phyloP scores from a whole-genome alignment of 495 filamentous ascomycete genomes.

The Lasiosphaeria ovina region DNA sequence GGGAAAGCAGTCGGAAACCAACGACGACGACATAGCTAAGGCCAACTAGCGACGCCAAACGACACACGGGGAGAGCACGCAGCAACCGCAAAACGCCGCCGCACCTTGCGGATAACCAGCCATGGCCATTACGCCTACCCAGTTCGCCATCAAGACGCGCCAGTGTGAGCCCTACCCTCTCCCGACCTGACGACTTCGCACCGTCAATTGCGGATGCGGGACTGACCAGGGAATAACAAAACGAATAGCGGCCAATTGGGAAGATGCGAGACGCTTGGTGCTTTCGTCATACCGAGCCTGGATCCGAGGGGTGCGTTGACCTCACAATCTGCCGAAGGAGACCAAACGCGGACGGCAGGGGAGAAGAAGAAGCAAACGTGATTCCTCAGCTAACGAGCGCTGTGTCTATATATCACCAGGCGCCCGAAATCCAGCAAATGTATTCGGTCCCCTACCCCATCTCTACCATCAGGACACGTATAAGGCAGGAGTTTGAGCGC shows the following conservation, averaged over 20 bases:
- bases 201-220: conserved; percentile 2
- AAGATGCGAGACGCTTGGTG: conserved; percentile 78
- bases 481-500: conserved; percentile 96
- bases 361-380: background rate
- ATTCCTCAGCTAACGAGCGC: conserved; percentile 9
- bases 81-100: background rate
- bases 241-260: conserved; percentile 74
- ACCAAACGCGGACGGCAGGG: background rate
- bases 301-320: conserved; percentile 78
- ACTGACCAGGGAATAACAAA: conserved; percentile 15
- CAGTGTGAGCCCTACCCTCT: conserved; percentile 63
- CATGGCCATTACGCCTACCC: conserved; percentile 81
- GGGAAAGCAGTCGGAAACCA: conserved; percentile 10
- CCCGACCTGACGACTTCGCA: background rate
- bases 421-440: conserved; percentile 93
- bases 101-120: conserved; percentile 18
- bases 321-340: background rate
- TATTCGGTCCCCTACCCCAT: conserved; percentile 89
- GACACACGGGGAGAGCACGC: conserved; percentile 5
- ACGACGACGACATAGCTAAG: conserved; percentile 10
- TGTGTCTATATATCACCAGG: conserved; percentile 49
- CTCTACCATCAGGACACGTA: conserved; percentile 83
- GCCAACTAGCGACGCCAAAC: conserved; percentile 16
- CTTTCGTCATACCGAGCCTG: conserved; percentile 86
- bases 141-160: conserved; percentile 85